Evolutionary conservation across 306 rosid genomes (phyloP).

Genomic region (Morella rubra): DNA sequence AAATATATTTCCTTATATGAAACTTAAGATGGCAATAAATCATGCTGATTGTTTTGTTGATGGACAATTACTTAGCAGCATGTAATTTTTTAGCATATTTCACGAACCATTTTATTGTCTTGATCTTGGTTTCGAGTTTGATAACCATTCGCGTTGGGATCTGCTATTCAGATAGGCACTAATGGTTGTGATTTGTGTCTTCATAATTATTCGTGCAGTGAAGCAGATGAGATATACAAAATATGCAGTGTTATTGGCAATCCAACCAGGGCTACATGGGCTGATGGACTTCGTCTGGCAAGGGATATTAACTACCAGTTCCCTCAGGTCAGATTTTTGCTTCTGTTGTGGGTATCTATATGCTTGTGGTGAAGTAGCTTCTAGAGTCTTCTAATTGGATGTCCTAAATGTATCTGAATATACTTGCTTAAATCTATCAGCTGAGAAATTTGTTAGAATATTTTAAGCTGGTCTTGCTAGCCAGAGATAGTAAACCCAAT

Average conservation of each 20-base stretch:
- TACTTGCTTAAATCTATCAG: background rate
- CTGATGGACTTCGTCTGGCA: conserved; percentile 82
- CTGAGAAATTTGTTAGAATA: background rate
- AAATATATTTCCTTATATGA: conserved; percentile 1
- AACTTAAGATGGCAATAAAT: background rate
- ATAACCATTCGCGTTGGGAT: background rate
- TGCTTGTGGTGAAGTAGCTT: background rate
- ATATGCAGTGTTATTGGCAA: conserved; percentile 89
- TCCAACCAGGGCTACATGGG: conserved; percentile 81
- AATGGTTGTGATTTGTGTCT: conserved; percentile 13
- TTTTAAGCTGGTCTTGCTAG: background rate
- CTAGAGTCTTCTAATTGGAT: conserved; percentile 8
- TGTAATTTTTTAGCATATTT: background rate
- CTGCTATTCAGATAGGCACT: conserved; percentile 6
- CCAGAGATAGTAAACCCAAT: background rate
- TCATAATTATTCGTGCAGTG: conserved; percentile 49
- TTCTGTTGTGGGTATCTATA: background rate
- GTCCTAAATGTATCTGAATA: background rate
- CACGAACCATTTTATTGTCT: background rate
- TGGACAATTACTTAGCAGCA: background rate
- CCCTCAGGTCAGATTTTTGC: conserved; percentile 63
- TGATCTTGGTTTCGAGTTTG: conserved; percentile 3
- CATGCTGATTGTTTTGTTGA: background rate
- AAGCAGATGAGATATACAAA: conserved; percentile 88
- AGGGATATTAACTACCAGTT: conserved; percentile 84